Percentiles rank a stretch among this genome's conserved stretches.
Evolutionary conservation across 495 filamentous ascomycete species (phyloP).

Genomic region (Aspergillus egyptiacus): DNA sequence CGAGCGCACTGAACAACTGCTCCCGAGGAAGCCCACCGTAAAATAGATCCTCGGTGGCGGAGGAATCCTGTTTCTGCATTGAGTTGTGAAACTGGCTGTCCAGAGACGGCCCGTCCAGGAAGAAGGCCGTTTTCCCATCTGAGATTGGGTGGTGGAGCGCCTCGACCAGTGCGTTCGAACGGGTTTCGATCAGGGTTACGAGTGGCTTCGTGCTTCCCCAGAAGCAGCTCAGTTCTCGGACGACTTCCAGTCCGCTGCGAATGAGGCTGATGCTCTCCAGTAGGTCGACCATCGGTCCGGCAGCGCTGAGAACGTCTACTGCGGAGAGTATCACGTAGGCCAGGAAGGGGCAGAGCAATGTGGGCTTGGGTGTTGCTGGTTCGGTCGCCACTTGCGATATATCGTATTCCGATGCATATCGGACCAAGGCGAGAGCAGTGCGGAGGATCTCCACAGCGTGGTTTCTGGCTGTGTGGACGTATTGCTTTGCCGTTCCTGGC

Average conservation of each 20-base stretch:
- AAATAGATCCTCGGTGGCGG: conserved; percentile 30
- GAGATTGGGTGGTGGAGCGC: conserved; percentile 19
- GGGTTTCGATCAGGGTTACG: conserved; percentile 24
- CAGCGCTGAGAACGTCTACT: conserved; percentile 43
- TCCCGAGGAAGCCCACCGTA: conserved; percentile 31
- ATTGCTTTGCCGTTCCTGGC: conserved; percentile 25
- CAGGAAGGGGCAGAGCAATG: conserved; percentile 37
- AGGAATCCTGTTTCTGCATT: conserved; percentile 18
- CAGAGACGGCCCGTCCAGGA: conserved; percentile 26
- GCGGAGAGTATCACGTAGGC: conserved; percentile 42
- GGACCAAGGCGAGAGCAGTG: conserved; percentile 26
- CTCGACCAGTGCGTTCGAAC: conserved; percentile 27
- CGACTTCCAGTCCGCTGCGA: conserved; percentile 35
- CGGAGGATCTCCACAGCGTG: conserved; percentile 40
- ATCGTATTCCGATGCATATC: conserved; percentile 20
- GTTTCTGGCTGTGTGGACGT: conserved; percentile 35
- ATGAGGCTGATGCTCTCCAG: conserved; percentile 42
- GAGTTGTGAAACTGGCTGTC: conserved; percentile 28
- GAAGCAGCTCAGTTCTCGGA: conserved; percentile 27
- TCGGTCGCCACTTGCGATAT: conserved; percentile 20
- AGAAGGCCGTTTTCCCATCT: conserved; percentile 31
- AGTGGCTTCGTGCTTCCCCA: conserved; percentile 32
- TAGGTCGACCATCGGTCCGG: conserved; percentile 28
- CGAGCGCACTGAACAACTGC: conserved; percentile 30
- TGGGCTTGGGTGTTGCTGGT: conserved; percentile 6